phyloP scores from a whole-genome alignment of 163 green algal genomes.

The Prototheca wickerhamii region DNA sequence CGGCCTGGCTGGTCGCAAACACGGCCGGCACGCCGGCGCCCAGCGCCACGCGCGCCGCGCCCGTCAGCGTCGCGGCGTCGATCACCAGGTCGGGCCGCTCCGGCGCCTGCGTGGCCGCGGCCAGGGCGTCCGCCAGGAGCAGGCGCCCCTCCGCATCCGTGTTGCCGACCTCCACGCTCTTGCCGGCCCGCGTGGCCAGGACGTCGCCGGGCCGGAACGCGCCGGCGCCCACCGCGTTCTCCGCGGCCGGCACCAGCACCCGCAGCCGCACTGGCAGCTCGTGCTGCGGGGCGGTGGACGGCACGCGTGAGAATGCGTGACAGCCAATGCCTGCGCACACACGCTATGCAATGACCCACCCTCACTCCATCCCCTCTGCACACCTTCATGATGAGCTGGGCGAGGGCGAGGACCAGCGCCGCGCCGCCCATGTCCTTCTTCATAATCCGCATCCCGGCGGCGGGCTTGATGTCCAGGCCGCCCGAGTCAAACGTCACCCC shows the following conservation, averaged over 20 bases:
- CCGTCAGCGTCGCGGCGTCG: conserved; percentile 60
- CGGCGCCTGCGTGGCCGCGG: conserved; percentile 17
- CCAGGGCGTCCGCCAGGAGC: conserved; percentile 45
- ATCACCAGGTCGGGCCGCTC: conserved; percentile 45
- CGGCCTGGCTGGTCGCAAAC: conserved; percentile 39
- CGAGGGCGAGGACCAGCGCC: conserved; percentile 47
- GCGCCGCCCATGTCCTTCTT: conserved; percentile 71
- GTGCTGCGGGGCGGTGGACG: background rate
- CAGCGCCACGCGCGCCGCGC: conserved; percentile 49
- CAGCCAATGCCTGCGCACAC: background rate
- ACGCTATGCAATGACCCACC: background rate
- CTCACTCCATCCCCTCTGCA: background rate
- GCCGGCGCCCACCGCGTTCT: conserved; percentile 39
- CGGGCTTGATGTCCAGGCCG: conserved; percentile 52
- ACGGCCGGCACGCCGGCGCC: conserved; percentile 50
- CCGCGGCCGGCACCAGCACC: conserved; percentile 51
- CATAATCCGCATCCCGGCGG: conserved; percentile 50
- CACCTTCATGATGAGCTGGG: conserved; percentile 40
- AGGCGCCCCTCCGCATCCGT: conserved; percentile 51
- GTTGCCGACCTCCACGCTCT: conserved; percentile 58
- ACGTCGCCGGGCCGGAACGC: conserved; percentile 50
- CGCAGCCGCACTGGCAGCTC: conserved; percentile 41
- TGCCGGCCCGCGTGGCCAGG: conserved; percentile 42
- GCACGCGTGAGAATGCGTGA: background rate
- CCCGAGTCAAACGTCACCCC: conserved; percentile 58